phyloP scores from a whole-genome alignment of 305 asterid genomes.

The Fraxinus greggii region DNA sequence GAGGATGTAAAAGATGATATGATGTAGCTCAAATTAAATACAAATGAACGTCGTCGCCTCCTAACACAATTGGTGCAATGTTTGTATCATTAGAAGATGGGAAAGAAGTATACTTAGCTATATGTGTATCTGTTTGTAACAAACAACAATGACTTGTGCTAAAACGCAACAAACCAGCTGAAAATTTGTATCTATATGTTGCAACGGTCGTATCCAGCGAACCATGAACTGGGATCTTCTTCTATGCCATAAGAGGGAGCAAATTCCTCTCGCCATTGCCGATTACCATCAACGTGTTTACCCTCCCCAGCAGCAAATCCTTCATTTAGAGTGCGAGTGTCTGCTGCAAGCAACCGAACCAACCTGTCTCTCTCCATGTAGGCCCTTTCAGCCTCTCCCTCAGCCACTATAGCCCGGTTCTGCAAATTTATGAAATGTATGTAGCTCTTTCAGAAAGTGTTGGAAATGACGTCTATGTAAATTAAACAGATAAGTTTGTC shows the following conservation, averaged over 20 bases:
- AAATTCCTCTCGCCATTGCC: constrained; percentile 67
- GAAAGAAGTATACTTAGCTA: constrained; percentile 20
- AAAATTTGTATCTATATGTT: constrained; percentile 47
- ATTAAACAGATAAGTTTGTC: background rate
- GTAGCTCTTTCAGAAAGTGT: constrained; percentile 1
- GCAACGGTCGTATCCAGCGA: constrained; percentile 92
- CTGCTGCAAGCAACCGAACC: constrained; percentile 42
- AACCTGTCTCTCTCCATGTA: constrained; percentile 62
- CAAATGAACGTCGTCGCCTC: constrained; percentile 15
- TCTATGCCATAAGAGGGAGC: constrained; percentile 59
- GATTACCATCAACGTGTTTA: constrained; percentile 32
- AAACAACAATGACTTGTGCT: constrained; percentile 52
- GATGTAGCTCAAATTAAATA: constrained; percentile 6
- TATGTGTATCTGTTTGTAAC: constrained; percentile 46
- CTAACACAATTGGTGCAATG: constrained; percentile 28
- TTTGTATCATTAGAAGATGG: constrained; percentile 4
- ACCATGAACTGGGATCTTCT: constrained; percentile 88
- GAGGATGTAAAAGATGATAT: background rate
- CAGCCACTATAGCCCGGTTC: constrained; percentile 75
- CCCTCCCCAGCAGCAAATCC: constrained; percentile 27
- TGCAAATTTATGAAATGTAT: constrained; percentile 39
- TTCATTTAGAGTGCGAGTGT: constrained; percentile 37
- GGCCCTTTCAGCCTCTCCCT: constrained; percentile 61
- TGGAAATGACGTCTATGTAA: background rate
- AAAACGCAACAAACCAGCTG: constrained; percentile 11